Evolutionary conservation across 1,284 basidiomycete genomes (phyloP).

Genomic region (Volvariella surrecta): DNA sequence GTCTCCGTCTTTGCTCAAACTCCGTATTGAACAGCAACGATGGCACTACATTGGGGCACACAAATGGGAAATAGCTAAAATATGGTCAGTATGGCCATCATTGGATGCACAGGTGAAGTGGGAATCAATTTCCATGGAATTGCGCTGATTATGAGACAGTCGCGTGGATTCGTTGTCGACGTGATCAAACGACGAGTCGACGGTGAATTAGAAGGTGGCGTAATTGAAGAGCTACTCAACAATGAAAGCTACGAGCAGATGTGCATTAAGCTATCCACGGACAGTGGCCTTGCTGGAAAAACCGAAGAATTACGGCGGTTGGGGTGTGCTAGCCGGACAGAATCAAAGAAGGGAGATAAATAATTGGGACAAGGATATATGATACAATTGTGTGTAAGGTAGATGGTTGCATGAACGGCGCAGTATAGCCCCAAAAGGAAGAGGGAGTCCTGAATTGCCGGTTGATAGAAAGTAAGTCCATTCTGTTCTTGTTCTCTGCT

Average conservation of each 20-base stretch:
- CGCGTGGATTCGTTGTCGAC: conserved; percentile 21
- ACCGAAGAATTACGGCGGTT: too few relatives aligned
- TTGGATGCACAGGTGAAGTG: conserved; percentile 25
- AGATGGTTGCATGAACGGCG: too few relatives aligned
- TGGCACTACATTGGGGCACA: conserved; percentile 42
- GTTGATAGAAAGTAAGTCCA: too few relatives aligned
- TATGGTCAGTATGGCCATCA: conserved; percentile 26
- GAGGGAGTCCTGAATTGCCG: too few relatives aligned
- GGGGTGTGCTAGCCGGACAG: too few relatives aligned
- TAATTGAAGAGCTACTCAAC: conserved; percentile 24
- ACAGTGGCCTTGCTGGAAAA: background rate
- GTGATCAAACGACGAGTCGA: conserved; percentile 26
- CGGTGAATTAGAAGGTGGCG: conserved; percentile 17
- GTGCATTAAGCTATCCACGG: conserved; percentile 28
- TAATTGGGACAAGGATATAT: too few relatives aligned
- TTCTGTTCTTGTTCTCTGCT: too few relatives aligned
- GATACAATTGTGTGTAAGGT: too few relatives aligned
- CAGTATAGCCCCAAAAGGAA: too few relatives aligned
- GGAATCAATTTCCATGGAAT: background rate
- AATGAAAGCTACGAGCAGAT: conserved; percentile 28
- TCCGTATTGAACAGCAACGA: conserved; percentile 19
- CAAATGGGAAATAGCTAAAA: conserved; percentile 24
- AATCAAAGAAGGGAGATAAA: too few relatives aligned
- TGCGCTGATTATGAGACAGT: conserved; percentile 16
- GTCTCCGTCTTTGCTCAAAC: background rate